phyloP scores from a whole-genome alignment of 257 asterid species.

The Fraxinus cuspidata region DNA sequence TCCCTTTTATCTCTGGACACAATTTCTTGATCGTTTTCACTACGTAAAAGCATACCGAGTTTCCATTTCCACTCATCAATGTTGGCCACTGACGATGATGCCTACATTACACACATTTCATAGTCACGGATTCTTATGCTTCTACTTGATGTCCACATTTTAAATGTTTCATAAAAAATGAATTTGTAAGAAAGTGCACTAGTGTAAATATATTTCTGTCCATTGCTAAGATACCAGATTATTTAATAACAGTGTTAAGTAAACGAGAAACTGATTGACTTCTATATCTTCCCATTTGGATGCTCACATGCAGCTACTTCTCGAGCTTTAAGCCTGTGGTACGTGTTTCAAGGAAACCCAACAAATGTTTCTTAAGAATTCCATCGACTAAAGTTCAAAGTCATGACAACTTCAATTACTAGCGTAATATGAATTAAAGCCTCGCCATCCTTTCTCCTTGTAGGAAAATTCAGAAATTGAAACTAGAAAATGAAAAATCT shows the following conservation, averaged over 20 bases:
- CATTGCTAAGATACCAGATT: not conserved
- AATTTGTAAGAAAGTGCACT: not conserved
- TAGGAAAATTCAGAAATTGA: not conserved
- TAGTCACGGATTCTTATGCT: conserved; percentile 6
- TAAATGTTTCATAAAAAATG: conserved; percentile 1
- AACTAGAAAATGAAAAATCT: not conserved
- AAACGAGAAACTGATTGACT: not conserved
- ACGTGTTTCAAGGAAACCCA: not conserved
- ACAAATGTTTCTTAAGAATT: not conserved
- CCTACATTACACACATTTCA: conserved; percentile 45
- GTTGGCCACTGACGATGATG: conserved; percentile 95
- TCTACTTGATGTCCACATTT: conserved; percentile 10
- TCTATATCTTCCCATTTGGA: not conserved
- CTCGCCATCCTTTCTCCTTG: not conserved
- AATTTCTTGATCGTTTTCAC: conserved; percentile 75
- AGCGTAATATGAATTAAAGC: not conserved
- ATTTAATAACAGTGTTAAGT: not conserved
- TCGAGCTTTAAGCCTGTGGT: not conserved
- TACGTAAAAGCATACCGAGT: conserved; percentile 73
- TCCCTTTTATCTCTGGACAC: conserved; percentile 91
- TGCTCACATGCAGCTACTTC: not conserved
- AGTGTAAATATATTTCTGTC: not conserved
- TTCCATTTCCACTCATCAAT: conserved; percentile 99
- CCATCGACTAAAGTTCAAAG: not conserved
- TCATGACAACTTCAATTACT: not conserved